Evolutionary conservation across 768 basidiomycete genomes (phyloP).

Genomic region (Nevesoporus exiguus): DNA sequence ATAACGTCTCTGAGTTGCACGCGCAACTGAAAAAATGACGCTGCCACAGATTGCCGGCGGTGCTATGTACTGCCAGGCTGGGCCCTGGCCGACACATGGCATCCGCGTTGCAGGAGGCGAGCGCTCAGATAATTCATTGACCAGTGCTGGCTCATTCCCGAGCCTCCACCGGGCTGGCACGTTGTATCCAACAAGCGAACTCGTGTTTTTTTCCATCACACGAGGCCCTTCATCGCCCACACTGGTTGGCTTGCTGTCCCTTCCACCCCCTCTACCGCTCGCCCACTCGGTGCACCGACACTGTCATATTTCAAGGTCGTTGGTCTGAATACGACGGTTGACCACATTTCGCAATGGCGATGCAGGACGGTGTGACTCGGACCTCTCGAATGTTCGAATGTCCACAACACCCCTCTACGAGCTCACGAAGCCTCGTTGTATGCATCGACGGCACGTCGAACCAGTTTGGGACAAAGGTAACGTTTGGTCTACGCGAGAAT

Average conservation of each 20-base stretch:
- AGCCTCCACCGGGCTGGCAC: conserved; percentile 3
- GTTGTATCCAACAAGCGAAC: conserved; percentile 7
- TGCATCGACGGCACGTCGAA: conserved; percentile 43
- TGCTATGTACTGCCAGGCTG: too few relatives aligned
- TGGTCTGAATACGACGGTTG: background rate
- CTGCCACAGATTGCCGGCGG: too few relatives aligned
- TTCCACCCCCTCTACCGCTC: background rate
- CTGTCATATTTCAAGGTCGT: background rate
- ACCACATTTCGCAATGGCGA: conserved; percentile 1
- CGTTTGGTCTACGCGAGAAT: background rate
- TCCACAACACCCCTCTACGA: background rate
- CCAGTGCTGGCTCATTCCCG: background rate
- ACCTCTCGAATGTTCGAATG: conserved; percentile 6
- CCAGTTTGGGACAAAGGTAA: conserved; percentile 34
- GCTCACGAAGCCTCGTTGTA: conserved; percentile 25
- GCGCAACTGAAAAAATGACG: too few relatives aligned
- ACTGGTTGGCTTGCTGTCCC: background rate
- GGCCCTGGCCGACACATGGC: background rate
- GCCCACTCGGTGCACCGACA: background rate
- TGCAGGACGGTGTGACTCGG: conserved; percentile 1
- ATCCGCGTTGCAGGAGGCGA: background rate
- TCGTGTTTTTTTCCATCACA: conserved; percentile 9
- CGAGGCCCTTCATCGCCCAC: background rate
- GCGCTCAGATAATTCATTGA: background rate
- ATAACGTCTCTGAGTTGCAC: too few relatives aligned